Evolutionary conservation across 2,329 filamentous ascomycete species (phyloP).

Genomic region (Aplosporella prunicola): DNA sequence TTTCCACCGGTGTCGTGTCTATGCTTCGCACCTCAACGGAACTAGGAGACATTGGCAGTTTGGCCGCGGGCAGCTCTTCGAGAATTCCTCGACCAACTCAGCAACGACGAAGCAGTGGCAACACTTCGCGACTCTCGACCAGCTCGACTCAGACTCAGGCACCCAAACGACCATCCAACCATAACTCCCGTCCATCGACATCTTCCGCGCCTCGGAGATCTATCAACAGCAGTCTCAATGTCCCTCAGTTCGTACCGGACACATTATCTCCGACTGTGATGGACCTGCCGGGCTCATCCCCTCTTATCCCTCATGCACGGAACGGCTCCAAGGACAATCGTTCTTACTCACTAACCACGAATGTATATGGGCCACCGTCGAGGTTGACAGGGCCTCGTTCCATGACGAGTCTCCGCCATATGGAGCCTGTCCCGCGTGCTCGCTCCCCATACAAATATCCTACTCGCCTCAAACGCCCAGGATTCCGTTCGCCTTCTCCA

Average conservation of each 20-base stretch:
- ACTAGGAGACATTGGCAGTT: conserved; percentile 35
- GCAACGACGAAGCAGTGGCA: conserved; percentile 22
- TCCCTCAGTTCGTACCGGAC: conserved; percentile 32
- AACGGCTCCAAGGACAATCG: conserved; percentile 28
- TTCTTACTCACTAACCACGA: conserved; percentile 34
- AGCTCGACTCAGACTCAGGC: conserved; percentile 33
- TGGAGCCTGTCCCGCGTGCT: conserved; percentile 26
- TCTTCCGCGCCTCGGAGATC: conserved; percentile 33
- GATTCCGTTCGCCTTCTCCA: conserved; percentile 35
- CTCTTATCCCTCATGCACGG: conserved; percentile 19
- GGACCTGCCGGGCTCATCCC: conserved; percentile 23
- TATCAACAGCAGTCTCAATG: conserved; percentile 32
- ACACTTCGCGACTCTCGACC: conserved; percentile 30
- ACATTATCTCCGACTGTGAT: conserved; percentile 26
- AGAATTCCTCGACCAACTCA: conserved; percentile 27
- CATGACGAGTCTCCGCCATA: conserved; percentile 35
- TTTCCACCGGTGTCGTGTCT: conserved; percentile 33
- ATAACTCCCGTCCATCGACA: conserved; percentile 28
- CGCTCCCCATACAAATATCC: conserved; percentile 35
- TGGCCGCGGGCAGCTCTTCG: conserved; percentile 28
- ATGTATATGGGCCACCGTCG: conserved; percentile 23
- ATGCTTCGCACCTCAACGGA: conserved; percentile 44
- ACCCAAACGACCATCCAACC: conserved; percentile 30
- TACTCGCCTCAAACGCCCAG: conserved; percentile 31
- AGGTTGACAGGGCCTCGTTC: conserved; percentile 35